phyloP scores from a whole-genome alignment of 495 filamentous ascomycete genomes.

The Geopyxis carbonaria region DNA sequence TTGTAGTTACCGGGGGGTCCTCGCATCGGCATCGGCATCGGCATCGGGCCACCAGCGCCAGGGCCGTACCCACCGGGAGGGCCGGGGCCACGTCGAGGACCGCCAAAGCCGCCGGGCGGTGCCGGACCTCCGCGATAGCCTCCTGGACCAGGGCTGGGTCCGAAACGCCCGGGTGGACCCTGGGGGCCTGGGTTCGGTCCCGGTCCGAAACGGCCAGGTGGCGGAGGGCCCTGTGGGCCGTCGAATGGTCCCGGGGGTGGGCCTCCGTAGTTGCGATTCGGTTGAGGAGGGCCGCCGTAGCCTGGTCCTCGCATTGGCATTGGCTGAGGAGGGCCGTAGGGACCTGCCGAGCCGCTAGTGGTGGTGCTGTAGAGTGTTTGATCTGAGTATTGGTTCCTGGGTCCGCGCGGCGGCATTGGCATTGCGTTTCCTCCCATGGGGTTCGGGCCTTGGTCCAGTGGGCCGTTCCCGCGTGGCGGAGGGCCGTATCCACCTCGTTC shows the following conservation, averaged over 20 bases:
- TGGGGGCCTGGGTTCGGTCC: too few species aligned
- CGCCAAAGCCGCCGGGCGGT: too few species aligned
- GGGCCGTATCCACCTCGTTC: conserved; percentile 20
- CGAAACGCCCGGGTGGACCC: background rate
- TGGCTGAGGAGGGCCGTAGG: background rate
- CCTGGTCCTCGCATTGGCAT: background rate
- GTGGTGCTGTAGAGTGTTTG: conserved; percentile 4
- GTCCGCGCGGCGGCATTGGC: conserved; percentile 14
- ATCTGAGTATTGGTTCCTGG: conserved; percentile 16
- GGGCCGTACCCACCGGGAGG: background rate
- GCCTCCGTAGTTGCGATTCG: background rate
- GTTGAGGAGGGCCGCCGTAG: background rate
- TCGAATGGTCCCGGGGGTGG: background rate
- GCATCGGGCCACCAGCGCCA: background rate
- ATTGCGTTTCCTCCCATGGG: conserved; percentile 5
- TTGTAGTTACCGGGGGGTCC: too few species aligned
- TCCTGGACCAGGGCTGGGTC: conserved; percentile 1
- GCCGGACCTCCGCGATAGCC: too few species aligned
- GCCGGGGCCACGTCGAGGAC: too few species aligned
- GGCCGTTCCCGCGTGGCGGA: conserved; percentile 18
- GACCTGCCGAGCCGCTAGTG: too few species aligned
- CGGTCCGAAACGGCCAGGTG: too few species aligned
- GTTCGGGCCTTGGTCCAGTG: conserved; percentile 7
- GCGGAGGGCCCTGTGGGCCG: background rate
- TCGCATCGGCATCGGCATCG: conserved; percentile 1